Percentiles rank a stretch among this genome's conserved stretches.
Evolutionary conservation across 176 grass and related monocot species (phyloP).

Genomic region (Eragrostis curvula): DNA sequence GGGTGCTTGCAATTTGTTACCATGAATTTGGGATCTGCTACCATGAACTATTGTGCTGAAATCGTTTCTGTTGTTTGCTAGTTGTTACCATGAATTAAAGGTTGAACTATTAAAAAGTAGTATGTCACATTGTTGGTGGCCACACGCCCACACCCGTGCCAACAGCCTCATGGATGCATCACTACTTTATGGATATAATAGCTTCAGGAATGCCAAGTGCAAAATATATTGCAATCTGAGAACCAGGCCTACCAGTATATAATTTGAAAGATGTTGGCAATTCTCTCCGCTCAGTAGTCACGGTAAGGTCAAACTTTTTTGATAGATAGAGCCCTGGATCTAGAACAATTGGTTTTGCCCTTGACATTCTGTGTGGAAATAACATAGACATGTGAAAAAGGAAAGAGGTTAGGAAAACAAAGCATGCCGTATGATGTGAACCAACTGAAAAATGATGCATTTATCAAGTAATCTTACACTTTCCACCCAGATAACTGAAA

Average conservation of each 20-base stretch:
- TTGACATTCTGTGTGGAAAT: slow-evolving; percentile 59
- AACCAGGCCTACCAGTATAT: slow-evolving; percentile 72
- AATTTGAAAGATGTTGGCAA: slow-evolving; percentile 92
- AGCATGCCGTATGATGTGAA: slow-evolving; percentile 12
- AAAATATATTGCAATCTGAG: slow-evolving; percentile 26
- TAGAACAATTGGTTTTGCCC: slow-evolving; percentile 84
- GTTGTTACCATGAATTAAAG: neutral
- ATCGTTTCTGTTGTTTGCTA: neutral
- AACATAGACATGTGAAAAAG: slow-evolving; percentile 22
- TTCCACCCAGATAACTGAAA: slow-evolving; percentile 95
- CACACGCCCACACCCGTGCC: neutral
- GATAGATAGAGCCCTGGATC: slow-evolving; percentile 95
- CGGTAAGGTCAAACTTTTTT: slow-evolving; percentile 87
- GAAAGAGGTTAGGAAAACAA: neutral
- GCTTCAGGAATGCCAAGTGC: neutral
- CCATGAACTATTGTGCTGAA: neutral
- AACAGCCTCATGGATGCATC: neutral
- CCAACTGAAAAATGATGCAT: neutral
- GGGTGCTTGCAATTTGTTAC: neutral
- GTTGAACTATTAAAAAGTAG: neutral
- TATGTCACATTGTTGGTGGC: neutral
- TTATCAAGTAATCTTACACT: slow-evolving; percentile 59
- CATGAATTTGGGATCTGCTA: neutral
- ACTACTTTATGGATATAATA: neutral
- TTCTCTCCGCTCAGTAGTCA: slow-evolving; percentile 74